A percentile compares a stretch with the other conserved stretches of the same genome.
Evolutionary conservation across 2,329 filamentous ascomycete genomes (phyloP).

Genomic region (Simplicillium aogashimaense): DNA sequence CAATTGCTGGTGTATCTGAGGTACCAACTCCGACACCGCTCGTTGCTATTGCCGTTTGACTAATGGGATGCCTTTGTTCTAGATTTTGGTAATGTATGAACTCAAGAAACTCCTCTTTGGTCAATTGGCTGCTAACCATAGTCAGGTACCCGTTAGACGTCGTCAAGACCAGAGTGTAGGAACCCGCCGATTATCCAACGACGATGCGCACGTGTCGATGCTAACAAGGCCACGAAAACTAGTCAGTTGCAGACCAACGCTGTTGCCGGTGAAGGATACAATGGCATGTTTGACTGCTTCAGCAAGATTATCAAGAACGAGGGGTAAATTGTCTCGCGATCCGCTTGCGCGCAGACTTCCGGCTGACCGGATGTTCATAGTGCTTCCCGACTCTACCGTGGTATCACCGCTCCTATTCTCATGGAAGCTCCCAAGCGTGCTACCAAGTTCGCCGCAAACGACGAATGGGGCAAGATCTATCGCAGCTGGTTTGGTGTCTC

Average conservation of each 20-base stretch:
- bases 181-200: slow-evolving; percentile 6
- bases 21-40: slow-evolving; percentile 41
- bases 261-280: slow-evolving; percentile 75
- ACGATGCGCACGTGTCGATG: not conserved
- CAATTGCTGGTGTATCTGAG: slow-evolving; percentile 96
- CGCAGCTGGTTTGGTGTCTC: slow-evolving; percentile 72
- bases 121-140: slow-evolving; percentile 10
- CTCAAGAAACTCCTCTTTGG: slow-evolving; percentile 5
- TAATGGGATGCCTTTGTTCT: slow-evolving; percentile 8
- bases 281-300: slow-evolving; percentile 97
- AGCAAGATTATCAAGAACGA: slow-evolving; percentile 93
- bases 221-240: slow-evolving; percentile 13
- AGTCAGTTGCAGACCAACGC: slow-evolving; percentile 81
- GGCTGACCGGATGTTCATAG: slow-evolving; percentile 31
- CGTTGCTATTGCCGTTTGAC: slow-evolving; percentile 3
- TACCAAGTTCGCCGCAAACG: slow-evolving; percentile 98
- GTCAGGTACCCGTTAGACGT: slow-evolving; percentile 95
- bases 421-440: slow-evolving; percentile 95
- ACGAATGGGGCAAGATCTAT: slow-evolving; percentile 95
- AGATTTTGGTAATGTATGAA: slow-evolving; percentile 81
- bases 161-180: slow-evolving; percentile 92
- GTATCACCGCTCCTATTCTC: slow-evolving; percentile 88
- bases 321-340: slow-evolving; percentile 47
- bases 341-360: slow-evolving; percentile 4
- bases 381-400: slow-evolving; percentile 84